phyloP scores from a whole-genome alignment of 225 moss, liverwort and hornwort species.

The Polytrichum formosum region DNA sequence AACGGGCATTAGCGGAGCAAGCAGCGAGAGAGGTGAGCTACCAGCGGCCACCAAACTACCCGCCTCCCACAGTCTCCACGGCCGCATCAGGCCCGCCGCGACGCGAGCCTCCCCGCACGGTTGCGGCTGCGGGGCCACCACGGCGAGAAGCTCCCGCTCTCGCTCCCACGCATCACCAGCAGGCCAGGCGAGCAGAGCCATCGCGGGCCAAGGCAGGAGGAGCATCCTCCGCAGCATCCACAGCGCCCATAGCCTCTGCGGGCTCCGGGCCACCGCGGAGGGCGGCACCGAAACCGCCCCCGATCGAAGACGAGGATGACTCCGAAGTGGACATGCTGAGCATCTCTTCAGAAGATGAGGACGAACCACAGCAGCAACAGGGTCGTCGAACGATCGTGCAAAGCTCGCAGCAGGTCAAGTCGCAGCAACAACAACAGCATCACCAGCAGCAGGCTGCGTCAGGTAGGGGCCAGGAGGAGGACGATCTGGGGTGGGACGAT shows the following conservation, averaged over 20 bases:
- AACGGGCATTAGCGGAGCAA: slow-evolving; percentile 90
- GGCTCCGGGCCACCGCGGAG: slow-evolving; percentile 35
- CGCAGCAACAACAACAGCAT: slow-evolving; percentile 14
- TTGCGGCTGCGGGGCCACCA: slow-evolving; percentile 27
- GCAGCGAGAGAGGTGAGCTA: slow-evolving; percentile 76
- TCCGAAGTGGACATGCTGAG: slow-evolving; percentile 94
- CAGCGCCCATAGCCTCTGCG: slow-evolving; percentile 10
- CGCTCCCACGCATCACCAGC: slow-evolving; percentile 10
- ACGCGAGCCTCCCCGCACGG: slow-evolving; percentile 49
- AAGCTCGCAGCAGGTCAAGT: slow-evolving; percentile 26
- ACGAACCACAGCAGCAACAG: slow-evolving; percentile 48
- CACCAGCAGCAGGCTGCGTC: slow-evolving; percentile 4
- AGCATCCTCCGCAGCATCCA: slow-evolving; percentile 17
- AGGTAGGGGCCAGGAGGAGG: slow-evolving; percentile 35
- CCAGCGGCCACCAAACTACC: slow-evolving; percentile 51
- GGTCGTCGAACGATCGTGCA: slow-evolving; percentile 33
- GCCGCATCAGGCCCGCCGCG: slow-evolving; percentile 40
- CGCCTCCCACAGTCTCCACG: slow-evolving; percentile 35
- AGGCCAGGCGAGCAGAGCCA: slow-evolving; percentile 16
- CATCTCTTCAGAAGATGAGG: slow-evolving; percentile 96
- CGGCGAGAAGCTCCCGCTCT: slow-evolving; percentile 44
- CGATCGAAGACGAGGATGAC: slow-evolving; percentile 88
- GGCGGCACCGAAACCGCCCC: slow-evolving; percentile 41
- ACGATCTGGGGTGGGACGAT: slow-evolving; percentile 79
- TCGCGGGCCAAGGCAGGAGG: slow-evolving; percentile 15